A percentile compares a stretch with the other conserved stretches of the same genome.
Conservation (phyloP, 2,329 filamentous ascomycete genomes). For the Anisogramma anomala region DNA sequence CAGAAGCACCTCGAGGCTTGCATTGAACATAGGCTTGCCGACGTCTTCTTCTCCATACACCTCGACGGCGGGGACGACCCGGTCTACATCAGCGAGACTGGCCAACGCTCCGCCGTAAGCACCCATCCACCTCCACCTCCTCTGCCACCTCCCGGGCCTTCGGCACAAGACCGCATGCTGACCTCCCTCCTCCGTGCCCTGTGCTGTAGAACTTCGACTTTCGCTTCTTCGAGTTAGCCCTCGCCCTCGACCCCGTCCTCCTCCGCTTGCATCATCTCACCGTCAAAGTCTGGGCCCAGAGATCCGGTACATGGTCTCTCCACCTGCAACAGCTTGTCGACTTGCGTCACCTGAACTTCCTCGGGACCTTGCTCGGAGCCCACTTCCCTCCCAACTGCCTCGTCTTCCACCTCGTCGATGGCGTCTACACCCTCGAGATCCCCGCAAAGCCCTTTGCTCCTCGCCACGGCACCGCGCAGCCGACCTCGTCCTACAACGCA, state of each 20-base stretch:
- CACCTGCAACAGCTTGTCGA: constrained; percentile 64
- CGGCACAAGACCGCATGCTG: constrained; percentile 8
- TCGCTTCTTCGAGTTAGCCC: constrained; percentile 65
- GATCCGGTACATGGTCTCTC: constrained; percentile 42
- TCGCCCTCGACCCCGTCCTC: constrained; percentile 45
- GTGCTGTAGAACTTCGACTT: constrained; percentile 91
- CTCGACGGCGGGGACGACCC: constrained; percentile 54
- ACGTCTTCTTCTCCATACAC: constrained; percentile 83
- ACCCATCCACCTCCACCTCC: background rate
- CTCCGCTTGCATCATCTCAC: constrained; percentile 54
- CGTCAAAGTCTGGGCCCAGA: constrained; percentile 63
- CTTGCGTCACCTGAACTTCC: constrained; percentile 62
- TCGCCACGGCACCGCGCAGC: constrained; percentile 38
- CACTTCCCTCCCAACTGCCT: constrained; percentile 72
- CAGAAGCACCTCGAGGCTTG: constrained; percentile 69
- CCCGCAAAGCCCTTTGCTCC: constrained; percentile 38
- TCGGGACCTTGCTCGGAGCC: constrained; percentile 59
- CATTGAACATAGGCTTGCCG: constrained; percentile 61
- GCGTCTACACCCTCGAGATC: constrained; percentile 72
- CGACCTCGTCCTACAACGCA: constrained; percentile 74
- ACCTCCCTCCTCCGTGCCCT: constrained; percentile 18
- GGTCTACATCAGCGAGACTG: constrained; percentile 80
- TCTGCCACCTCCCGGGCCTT: background rate
- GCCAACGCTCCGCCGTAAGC: constrained; percentile 57
- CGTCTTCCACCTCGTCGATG: constrained; percentile 75